These are phyloP conservation scores for Schoenoplectus triqueter DNA, from an alignment of 202 grass and related monocot species.

Conservation along the genomic window DNA sequence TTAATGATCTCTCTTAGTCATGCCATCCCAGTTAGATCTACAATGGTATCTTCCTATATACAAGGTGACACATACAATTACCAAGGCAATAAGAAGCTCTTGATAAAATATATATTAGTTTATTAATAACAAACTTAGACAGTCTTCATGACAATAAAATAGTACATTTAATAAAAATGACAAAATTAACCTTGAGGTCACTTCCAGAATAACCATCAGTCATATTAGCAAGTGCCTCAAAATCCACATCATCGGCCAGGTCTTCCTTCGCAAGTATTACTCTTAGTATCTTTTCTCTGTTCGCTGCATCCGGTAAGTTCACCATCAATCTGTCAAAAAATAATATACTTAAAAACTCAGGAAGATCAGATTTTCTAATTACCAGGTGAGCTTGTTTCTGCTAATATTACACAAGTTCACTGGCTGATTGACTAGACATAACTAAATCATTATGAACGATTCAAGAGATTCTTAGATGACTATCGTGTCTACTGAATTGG, in stretches of 20 bases:
- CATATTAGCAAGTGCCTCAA: slow-evolving; percentile 72
- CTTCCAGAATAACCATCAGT: slow-evolving; percentile 97
- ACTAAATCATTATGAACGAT: neutral
- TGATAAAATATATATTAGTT: neutral
- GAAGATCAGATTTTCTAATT: slow-evolving; percentile 24
- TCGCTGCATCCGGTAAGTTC: slow-evolving; percentile 86
- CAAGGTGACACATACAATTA: neutral
- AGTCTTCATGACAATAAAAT: neutral
- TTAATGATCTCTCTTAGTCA: neutral
- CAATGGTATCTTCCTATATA: neutral
- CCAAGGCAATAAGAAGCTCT: neutral
- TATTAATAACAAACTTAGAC: slow-evolving; percentile 3
- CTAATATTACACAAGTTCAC: neutral
- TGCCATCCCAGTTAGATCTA: slow-evolving; percentile 14
- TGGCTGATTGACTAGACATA: slow-evolving; percentile 7
- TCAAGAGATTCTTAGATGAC: slow-evolving; percentile 16
- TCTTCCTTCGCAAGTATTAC: slow-evolving; percentile 99
- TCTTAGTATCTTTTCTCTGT: slow-evolving; percentile 89
- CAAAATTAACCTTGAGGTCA: slow-evolving; percentile 80
- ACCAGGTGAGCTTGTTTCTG: neutral
- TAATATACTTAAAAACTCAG: neutral
- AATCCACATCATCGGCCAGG: slow-evolving; percentile 68
- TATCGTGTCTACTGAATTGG: slow-evolving; percentile 11
- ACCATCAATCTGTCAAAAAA: slow-evolving; percentile 87
- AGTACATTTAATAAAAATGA: slow-evolving; percentile 13